Conservation (phyloP, 169 alveolate species). For the Eimeria maxima region DNA sequence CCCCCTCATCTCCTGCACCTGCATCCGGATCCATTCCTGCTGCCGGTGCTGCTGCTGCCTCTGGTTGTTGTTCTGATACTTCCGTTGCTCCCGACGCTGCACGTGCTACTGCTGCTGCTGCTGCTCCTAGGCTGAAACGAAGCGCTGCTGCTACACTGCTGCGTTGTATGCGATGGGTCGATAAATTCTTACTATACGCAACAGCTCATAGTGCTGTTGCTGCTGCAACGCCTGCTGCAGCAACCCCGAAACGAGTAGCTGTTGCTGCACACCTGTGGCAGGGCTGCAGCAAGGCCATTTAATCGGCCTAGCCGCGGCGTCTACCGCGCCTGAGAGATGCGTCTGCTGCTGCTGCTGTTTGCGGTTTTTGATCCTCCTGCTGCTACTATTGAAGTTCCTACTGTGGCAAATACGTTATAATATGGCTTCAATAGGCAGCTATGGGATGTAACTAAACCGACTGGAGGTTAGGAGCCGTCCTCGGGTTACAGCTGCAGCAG, state of each 20-base stretch:
- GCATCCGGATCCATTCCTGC: conserved; percentile 8
- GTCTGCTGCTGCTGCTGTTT: background rate
- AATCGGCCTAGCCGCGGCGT: background rate
- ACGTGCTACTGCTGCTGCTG: conserved; percentile 12
- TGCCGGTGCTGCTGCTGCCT: background rate
- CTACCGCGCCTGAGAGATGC: background rate
- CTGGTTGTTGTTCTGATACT: background rate
- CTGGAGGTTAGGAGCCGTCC: too few species aligned
- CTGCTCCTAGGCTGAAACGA: background rate
- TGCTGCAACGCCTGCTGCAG: conserved; percentile 18
- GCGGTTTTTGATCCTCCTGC: background rate
- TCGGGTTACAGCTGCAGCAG: background rate
- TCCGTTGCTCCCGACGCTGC: background rate
- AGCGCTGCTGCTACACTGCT: background rate
- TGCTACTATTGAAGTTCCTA: background rate
- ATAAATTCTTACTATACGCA: background rate
- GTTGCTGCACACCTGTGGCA: background rate
- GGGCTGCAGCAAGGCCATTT: background rate
- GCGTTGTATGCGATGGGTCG: background rate
- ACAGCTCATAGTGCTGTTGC: background rate
- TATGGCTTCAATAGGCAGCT: background rate
- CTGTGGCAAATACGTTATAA: background rate
- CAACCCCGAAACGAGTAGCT: background rate
- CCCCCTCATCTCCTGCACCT: conserved; percentile 37
- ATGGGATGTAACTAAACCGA: background rate